phyloP scores from a whole-genome alignment of 805 yeast genomes.

The Candida corydali region DNA sequence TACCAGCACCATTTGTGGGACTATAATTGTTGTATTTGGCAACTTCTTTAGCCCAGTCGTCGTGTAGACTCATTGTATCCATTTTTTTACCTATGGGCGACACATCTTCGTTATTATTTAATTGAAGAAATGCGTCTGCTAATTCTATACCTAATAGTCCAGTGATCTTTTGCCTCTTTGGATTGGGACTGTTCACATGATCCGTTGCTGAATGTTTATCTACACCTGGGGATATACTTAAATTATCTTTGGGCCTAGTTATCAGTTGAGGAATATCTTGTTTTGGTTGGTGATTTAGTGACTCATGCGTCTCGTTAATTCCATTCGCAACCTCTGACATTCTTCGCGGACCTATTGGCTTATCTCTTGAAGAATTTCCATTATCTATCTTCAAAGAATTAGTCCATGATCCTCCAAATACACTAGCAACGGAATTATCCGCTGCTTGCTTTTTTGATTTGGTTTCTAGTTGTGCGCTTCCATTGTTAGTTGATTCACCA shows the following conservation, averaged over 20 bases:
- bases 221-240: neutral
- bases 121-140: slow-evolving; percentile 1
- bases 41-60: slow-evolving; percentile 2
- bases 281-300: neutral
- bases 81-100: slow-evolving; percentile 5
- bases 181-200: slow-evolving; percentile 12
- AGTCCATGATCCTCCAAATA: slow-evolving; percentile 3
- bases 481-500: neutral
- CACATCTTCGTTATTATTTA: neutral
- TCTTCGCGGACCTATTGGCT: neutral
- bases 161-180: slow-evolving; percentile 9
- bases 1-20: neutral
- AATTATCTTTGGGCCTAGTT: too few relatives aligned
- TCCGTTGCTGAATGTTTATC: neutral
- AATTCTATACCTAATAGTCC: slow-evolving; percentile 13
- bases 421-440: slow-evolving; percentile 1
- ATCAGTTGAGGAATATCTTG: neutral
- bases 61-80: slow-evolving; percentile 6
- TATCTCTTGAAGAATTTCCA: neutral
- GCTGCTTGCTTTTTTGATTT: slow-evolving; percentile 1
- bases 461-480: neutral
- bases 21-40: neutral
- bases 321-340: neutral
- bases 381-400: neutral
- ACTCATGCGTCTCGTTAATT: neutral